Evolutionary conservation across 768 basidiomycete genomes (phyloP), one percentile per base, ranked within the genome.

Genomic region (Melanogaster broomeanus): DNA sequence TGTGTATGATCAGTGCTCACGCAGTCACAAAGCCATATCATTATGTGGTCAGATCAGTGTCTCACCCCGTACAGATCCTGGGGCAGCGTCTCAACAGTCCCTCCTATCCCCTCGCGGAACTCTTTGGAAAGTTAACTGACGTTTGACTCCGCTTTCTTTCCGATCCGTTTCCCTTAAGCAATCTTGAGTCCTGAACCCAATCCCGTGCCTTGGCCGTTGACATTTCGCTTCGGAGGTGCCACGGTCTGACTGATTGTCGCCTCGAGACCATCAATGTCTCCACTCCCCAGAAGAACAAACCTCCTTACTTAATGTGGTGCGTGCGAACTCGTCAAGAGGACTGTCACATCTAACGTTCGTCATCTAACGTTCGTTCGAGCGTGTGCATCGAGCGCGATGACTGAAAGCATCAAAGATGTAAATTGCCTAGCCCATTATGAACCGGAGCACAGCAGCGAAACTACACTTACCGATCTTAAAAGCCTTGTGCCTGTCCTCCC

Each of bases 281-380:
- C 10, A 78, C 77, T 2, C 86, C 88, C 58, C 90, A 92, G 67
- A 90, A 92, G 3, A 93, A 93, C 0, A 82, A n/a, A n/a, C n/a
- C n/a, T n/a, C n/a, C 92, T 65, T 95, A 91, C 64, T 93, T 97
- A 71, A 98, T 81, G 60, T 93, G 90, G 62, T 98, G 8, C 93
- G 80, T 7, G 80, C 80, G 57, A 77, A 73, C 50, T 90, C 88
- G 48, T 82, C 69, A 0, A 91, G 90, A 2, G 96, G 93, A 48
- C 83, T 80, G n/a, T n/a, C n/a, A n/a, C n/a, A n/a, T n/a, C n/a
- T n/a, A n/a, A n/a, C n/a, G n/a, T n/a, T n/a, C n/a, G 55, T 85
- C 74, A 57, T 92, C 88, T 31, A 94, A 75, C 15, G 82, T 84
- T 96, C 95, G 98, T 47, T 80, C 70, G 8, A 95, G 98, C 90